Evolutionary conservation across 331 rosid genomes (phyloP), one percentile per base, ranked within the genome.

Genomic region (Prunus yedoensis): DNA sequence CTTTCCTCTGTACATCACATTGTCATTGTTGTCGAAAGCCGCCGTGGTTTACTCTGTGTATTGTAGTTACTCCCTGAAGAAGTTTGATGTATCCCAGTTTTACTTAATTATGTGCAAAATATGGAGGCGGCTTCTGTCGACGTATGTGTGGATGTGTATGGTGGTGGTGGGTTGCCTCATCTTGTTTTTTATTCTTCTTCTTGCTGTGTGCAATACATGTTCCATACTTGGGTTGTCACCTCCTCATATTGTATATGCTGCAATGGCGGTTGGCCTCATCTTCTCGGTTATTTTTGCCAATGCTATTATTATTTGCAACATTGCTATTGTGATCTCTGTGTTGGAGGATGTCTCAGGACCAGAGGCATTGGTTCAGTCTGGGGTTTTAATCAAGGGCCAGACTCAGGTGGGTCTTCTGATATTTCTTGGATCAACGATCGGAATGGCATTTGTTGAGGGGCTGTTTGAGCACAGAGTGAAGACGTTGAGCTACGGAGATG

Each of bases 401-500:
- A 91, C 96, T 27, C 99, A 92, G 81, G 99, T 92, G 63, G 99
- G 97, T 70, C 80, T 95, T 52, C 79, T 92, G 59, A 95, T 95
- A 58, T 92, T 74, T 80, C 89, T 95, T 52, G 96, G 93, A 68
- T 95, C 97, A 0, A 89, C 97, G 1, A 83, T 95, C 20, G 97
- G 95, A 67, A 85, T 87, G 87, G 92, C 96, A 14, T 89, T 95
- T 74, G 93, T 95, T 78, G 93, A 95, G 85, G 97, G 97, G 0
- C 77, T 95, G 85, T 95, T 90, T 83, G 97, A 92, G 87, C 97
- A 95, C 61, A 89, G 97, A 46, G 99, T 95, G 71, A 92, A 86
- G 93, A 90, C 92, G 1, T 68, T 95, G 76, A 95, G 99, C 90
- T 95, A 95, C 60, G 99, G 99, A 52, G 97, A 95, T 61, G 97